Conservation (phyloP, 768 basidiomycete species). For the Tylopilus subfusipes region DNA sequence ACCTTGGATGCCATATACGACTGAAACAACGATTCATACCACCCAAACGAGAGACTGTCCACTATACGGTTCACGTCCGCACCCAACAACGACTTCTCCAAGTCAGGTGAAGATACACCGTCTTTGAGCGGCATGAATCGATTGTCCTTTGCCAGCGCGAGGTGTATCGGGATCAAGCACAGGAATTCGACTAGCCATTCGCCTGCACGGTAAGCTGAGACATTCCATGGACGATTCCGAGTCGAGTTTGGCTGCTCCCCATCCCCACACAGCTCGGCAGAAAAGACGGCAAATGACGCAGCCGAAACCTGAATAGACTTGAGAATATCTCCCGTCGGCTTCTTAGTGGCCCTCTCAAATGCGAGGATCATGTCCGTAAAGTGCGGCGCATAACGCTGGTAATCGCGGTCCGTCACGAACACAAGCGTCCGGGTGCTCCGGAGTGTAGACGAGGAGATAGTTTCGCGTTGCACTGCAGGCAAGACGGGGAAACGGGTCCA, state of each 20-base stretch:
- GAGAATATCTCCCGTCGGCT: slow-evolving; percentile 48
- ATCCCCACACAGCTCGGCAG: slow-evolving; percentile 6
- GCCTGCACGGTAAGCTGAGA: slow-evolving; percentile 44
- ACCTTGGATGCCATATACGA: slow-evolving; percentile 61
- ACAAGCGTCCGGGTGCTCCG: slow-evolving; percentile 36
- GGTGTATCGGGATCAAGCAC: slow-evolving; percentile 62
- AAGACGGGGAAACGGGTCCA: slow-evolving; percentile 62
- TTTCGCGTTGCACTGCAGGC: slow-evolving; percentile 47
- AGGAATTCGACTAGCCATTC: slow-evolving; percentile 62
- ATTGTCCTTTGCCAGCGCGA: slow-evolving; percentile 58
- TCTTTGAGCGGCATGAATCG: slow-evolving; percentile 60
- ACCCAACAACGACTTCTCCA: slow-evolving; percentile 53
- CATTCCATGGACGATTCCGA: slow-evolving; percentile 18
- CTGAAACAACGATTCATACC: slow-evolving; percentile 63
- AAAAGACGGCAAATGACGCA: slow-evolving; percentile 29
- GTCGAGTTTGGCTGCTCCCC: neutral
- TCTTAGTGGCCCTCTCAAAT: slow-evolving; percentile 50
- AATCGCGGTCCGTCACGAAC: slow-evolving; percentile 42
- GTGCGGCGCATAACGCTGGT: slow-evolving; percentile 37
- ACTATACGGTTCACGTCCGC: slow-evolving; percentile 58
- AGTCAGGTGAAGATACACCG: slow-evolving; percentile 46
- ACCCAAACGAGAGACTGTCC: slow-evolving; percentile 53
- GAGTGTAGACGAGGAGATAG: slow-evolving; percentile 34
- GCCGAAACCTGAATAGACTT: slow-evolving; percentile 37
- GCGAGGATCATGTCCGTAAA: slow-evolving; percentile 42